Base-by-base conservation (phyloP, 176 grass and related monocot species). In the Zea luxurians region DNA sequence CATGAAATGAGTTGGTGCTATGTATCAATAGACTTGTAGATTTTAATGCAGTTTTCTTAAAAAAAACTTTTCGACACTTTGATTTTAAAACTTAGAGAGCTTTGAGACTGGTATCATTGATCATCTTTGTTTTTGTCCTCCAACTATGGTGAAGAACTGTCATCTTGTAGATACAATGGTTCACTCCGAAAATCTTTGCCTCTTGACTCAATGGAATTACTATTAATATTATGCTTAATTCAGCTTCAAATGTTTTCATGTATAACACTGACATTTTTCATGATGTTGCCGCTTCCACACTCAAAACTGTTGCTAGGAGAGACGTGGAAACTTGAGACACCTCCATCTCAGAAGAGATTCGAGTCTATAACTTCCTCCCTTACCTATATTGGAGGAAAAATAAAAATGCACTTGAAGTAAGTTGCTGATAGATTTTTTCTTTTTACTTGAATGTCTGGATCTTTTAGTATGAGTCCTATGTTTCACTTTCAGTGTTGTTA, bases 351-450 rank as follows among this genome's bases (percentile, higher is more conserved):
- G 57, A 99, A 95, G 86, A 89, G 82, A 80, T 88, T 89, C 62
- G 94, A 93, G 79, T 70, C 89, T 83, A 86, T 97, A 70, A 78
- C 89, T 66, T 97, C 94, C 38, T 99, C 96, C 44, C 86, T 99
- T 68, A 95, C 90, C 41, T 87, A 89, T 71, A 99, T 99, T 80
- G 92, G 96, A 48, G 92, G 86, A 46, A 99, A 90, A 77, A 91
- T 99, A 84, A 99, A 93, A 82, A 99, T 77, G 88, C 82, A 63
- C 79, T 99, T 64, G 96, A 96, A 86, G 96, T 99, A 89, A 85
- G 73, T 68, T 64, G 10, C 20, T 49, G 7, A 46, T 46, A 58
- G 45, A 6, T 58, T 80, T 64, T 13, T 61, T 64, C 43, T 41
- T 65, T 73, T 66, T 83, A 5, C 75, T 18, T 3, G 35, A 58